These are phyloP conservation scores for Athelia sp. DNA, from an alignment of 1,284 basidiomycete genomes.

Conservation along the genomic window DNA sequence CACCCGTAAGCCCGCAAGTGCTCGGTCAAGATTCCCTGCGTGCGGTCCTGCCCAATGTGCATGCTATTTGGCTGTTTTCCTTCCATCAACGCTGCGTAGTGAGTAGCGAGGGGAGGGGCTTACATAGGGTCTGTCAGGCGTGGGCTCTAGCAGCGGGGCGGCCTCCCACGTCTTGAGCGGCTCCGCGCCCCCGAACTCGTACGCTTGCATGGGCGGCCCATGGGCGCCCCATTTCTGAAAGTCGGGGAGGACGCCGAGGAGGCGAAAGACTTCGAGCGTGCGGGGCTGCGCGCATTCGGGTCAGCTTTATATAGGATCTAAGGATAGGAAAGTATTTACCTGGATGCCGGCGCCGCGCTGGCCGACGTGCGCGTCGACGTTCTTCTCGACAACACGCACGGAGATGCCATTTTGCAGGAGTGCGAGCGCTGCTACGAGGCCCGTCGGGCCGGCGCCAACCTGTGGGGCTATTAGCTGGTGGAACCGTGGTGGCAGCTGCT, in stretches of 20 bases:
- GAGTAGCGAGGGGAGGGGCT: not conserved
- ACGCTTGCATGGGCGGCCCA: conserved; percentile 8
- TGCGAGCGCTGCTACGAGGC: conserved; percentile 39
- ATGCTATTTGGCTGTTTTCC: conserved; percentile 24
- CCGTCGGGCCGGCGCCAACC: conserved; percentile 44
- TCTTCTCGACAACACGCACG: conserved; percentile 25
- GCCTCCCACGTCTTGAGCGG: conserved; percentile 5
- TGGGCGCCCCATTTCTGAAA: conserved; percentile 10
- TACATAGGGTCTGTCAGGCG: conserved; percentile 1
- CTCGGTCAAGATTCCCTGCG: conserved; percentile 30
- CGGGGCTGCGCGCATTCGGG: conserved; percentile 17
- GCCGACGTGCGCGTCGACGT: conserved; percentile 7
- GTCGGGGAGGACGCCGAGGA: conserved; percentile 19
- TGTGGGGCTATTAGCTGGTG: no score
- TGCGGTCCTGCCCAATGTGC: conserved; percentile 31
- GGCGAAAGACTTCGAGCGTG: conserved; percentile 21
- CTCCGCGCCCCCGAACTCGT: conserved; percentile 8
- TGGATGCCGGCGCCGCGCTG: conserved; percentile 22
- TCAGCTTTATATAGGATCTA: not conserved
- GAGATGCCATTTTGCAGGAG: conserved; percentile 33
- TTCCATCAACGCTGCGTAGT: no score
- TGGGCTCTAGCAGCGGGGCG: not conserved
- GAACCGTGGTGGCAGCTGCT: no score
- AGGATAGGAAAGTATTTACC: conserved; percentile 10
- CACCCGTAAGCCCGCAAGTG: conserved; percentile 24